Conservation (phyloP, 164 flowering plant genomes). For the Umbellularia californica region DNA sequence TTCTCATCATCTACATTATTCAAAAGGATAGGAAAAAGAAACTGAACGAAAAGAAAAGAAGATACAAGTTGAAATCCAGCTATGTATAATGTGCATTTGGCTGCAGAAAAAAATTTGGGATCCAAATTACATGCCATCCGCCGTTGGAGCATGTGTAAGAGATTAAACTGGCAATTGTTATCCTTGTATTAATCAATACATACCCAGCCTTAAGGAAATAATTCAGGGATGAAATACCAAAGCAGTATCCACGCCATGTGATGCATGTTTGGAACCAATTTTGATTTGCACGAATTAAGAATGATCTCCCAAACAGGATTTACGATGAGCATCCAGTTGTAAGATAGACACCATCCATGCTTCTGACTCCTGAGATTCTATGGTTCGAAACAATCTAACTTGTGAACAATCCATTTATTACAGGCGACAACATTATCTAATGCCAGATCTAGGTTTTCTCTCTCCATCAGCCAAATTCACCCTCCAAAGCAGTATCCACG, state of each 20-base stretch:
- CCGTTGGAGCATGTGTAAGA: no score
- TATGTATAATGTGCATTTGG: background rate
- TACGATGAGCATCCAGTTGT: background rate
- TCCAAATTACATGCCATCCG: no score
- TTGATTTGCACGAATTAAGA: background rate
- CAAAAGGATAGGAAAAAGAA: background rate
- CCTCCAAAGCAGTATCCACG: background rate
- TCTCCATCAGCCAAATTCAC: background rate
- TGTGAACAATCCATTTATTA: background rate
- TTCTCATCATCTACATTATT: background rate
- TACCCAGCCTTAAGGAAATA: background rate
- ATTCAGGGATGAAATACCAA: background rate
- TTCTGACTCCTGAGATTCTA: background rate
- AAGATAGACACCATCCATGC: background rate
- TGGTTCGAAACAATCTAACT: background rate
- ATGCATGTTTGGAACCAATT: background rate
- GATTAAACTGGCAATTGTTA: background rate
- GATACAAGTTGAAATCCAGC: background rate
- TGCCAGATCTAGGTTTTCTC: background rate
- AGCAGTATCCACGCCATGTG: background rate
- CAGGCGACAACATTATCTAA: background rate
- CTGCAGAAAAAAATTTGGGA: background rate
- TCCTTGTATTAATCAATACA: background rate
- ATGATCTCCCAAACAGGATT: background rate
- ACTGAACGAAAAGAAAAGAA: background rate